These are phyloP conservation scores for Cladophialophora chaetospira DNA, from an alignment of 2,329 filamentous ascomycete species.

Conservation along the genomic window DNA sequence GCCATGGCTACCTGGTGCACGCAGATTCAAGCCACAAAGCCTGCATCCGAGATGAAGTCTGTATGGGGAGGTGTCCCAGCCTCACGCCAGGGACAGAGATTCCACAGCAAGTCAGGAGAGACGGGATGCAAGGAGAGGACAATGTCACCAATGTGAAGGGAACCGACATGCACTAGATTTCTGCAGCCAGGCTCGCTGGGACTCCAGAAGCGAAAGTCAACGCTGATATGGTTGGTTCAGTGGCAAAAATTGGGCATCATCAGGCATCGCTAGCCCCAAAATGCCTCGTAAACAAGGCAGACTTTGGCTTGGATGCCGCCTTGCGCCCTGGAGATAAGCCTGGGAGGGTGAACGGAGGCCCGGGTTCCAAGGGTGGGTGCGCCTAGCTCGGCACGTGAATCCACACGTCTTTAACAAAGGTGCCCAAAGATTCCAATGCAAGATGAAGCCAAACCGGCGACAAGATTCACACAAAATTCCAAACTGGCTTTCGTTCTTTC, in stretches of 20 bases:
- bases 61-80: not conserved
- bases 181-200: not conserved
- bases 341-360: not conserved
- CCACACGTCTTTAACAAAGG: not conserved
- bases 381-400: not conserved
- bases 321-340: conserved; percentile 1
- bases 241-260: conserved; percentile 10
- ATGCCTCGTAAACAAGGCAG: conserved; percentile 4
- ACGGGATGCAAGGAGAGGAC: too few species aligned
- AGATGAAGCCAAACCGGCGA: not conserved
- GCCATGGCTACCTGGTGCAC: not conserved
- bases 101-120: too few species aligned
- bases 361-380: not conserved
- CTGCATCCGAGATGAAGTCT: conserved; percentile 8
- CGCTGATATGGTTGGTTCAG: conserved; percentile 4
- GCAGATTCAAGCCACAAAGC: conserved; percentile 6
- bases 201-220: conserved; percentile 4
- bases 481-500: not conserved
- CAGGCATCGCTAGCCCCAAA: not conserved
- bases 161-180: conserved; percentile 6
- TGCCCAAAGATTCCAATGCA: not conserved
- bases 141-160: conserved; percentile 8
- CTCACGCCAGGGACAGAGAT: too few species aligned
- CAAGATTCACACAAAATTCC: not conserved
- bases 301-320: conserved; percentile 1